Evolutionary conservation across 352 stramenopile genomes (phyloP), one percentile per base, ranked within the genome.

Genomic region (Phytophthora multivora): DNA sequence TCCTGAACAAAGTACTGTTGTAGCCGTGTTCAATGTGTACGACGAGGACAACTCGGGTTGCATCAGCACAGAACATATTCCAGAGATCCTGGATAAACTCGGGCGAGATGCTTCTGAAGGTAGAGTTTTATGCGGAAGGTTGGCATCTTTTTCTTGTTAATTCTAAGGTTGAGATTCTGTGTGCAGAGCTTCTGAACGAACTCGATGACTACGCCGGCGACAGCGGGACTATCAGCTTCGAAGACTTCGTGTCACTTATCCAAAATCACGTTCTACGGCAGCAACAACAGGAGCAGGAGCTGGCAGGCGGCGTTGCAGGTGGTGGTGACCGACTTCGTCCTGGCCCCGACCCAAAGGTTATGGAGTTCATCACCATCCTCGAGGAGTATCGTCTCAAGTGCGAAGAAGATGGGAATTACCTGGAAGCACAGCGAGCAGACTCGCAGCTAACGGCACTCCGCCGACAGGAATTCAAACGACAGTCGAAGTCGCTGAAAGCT

Each of bases 361-460:
- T 97, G 60, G 90, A 98, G 69, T 98, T 98, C 61, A 88, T 98
- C 52, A 71, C 80, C 15, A 98, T 98, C 43, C 59, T 98, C 23
- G 93, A 98, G 56, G 91, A 98, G 59, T 98, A 98, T 69, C 88
- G 93, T 5, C 54, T 95, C 13, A 98, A 98, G 63, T 98, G 93
- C 68, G 94, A 98, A 62, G 86, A 97, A 47, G 92, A 97, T 46
- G 93, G 94, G 41, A 97, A 98, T 52, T 98, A 98, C 69, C 61
- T 97, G 12, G 94, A 98, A 65, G 94, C 94, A 8, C 89, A 95
- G 38, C 80, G 90, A 7, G 93, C 93, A 2, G 81, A 97, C 48
- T 83, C 80, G 33, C 92, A 98, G 61, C 72, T 98, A 8, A 86
- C 88, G 12, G 87, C 88, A 16, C 72, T 98, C 13, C 82, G 89